These are phyloP conservation scores for Fusarium sp. DNA, from an alignment of 2,329 filamentous ascomycete genomes.

Conservation along the genomic window DNA sequence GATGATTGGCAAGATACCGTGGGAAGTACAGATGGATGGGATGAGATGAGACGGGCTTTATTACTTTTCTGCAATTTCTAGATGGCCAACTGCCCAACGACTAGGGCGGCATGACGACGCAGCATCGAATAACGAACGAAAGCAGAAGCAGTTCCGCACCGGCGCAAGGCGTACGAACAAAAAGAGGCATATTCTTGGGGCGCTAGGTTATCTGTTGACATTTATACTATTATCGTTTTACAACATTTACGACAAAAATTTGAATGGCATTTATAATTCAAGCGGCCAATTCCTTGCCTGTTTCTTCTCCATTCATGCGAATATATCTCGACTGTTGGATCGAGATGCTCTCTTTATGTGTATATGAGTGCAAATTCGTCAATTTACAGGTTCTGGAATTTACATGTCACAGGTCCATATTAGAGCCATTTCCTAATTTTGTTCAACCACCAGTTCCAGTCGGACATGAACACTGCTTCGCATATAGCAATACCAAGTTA, in stretches of 20 bases:
- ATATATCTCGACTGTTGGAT: conserved; percentile 16
- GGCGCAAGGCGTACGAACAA: conserved; percentile 56
- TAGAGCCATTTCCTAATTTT: not conserved
- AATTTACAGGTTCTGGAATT: not conserved
- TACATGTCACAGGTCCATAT: not conserved
- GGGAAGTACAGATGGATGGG: conserved; percentile 37
- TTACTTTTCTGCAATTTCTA: conserved; percentile 46
- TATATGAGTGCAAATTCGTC: not conserved
- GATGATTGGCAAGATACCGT: conserved; percentile 42
- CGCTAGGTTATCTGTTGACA: conserved; percentile 53
- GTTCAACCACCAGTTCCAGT: not conserved
- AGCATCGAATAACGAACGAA: conserved; percentile 51
- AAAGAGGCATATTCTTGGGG: conserved; percentile 54
- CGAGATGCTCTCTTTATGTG: not conserved
- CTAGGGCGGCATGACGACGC: conserved; percentile 48
- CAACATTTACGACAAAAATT: conserved; percentile 41
- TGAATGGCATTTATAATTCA: conserved; percentile 24
- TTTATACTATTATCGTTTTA: conserved; percentile 49
- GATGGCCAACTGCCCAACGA: conserved; percentile 44
- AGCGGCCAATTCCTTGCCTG: conserved; percentile 1
- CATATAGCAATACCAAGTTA: not conserved
- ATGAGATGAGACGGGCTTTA: conserved; percentile 35
- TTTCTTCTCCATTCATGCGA: not conserved
- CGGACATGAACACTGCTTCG: not conserved
- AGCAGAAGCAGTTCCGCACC: conserved; percentile 50